Conservation (phyloP, 768 basidiomycete genomes). For the Pilatotrama ljubarskyi region DNA sequence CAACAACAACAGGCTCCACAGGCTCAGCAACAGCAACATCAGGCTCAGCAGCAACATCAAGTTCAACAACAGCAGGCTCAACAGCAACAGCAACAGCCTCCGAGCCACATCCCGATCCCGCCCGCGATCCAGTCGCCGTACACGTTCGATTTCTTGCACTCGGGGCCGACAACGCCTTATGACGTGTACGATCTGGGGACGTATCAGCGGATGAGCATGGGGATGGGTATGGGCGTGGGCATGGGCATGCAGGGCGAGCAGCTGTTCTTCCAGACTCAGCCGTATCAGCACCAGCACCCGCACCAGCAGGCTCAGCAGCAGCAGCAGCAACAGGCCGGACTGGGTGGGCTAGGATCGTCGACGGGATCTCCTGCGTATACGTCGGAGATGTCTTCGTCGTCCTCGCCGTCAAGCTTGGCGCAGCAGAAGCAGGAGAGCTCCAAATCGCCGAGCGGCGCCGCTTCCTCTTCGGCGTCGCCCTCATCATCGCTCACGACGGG, state of each 20-base stretch:
- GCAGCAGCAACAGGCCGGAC: neutral
- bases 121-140: constrained; percentile 38
- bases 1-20: too few species aligned
- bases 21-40: neutral
- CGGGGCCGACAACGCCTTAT: constrained; percentile 41
- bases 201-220: constrained; percentile 17
- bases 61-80: neutral
- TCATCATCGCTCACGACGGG: constrained; percentile 5
- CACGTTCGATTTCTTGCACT: constrained; percentile 39
- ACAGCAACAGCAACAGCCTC: constrained; percentile 14
- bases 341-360: neutral
- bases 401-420: neutral
- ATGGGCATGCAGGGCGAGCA: constrained; percentile 1
- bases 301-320: neutral
- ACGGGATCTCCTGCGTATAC: neutral
- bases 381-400: neutral
- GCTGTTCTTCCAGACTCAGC: neutral
- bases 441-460: neutral
- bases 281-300: neutral
- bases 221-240: constrained; percentile 7
- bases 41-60: constrained; percentile 12
- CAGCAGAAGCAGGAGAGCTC: neutral
- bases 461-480: neutral
- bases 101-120: constrained; percentile 36
- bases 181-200: constrained; percentile 32